Evolutionary conservation across 2,329 filamentous ascomycete species (phyloP), one percentile per base, ranked within the genome.

Genomic region (Nothophoma quercina): DNA sequence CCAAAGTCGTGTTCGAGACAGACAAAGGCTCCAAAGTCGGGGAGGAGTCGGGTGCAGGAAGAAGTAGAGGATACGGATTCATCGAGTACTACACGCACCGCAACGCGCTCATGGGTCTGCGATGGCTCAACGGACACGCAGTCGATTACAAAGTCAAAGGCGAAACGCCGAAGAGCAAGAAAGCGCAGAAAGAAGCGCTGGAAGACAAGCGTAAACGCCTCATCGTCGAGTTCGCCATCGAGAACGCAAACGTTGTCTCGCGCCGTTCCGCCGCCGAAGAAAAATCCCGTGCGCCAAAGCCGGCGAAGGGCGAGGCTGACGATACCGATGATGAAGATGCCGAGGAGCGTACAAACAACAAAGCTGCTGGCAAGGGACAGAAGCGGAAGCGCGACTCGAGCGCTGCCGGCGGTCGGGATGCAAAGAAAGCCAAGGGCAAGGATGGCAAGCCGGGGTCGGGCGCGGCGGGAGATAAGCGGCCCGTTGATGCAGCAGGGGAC

Each of bases 171-270:
- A 79, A 76, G 60, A 69, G 70, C 55, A 76, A 75, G 56, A 70
- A 71, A 42, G 59, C 59, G 2, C 63, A 64, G 0, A 68, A 70
- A 13, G 79, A 81, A 41, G 78, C 78, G 5, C 47, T 78, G n/a
- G 74, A 83, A 45, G 92, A 95, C 60, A 91, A 89, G 77, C 93
- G 91, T 72, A 93, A 95, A 75, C 84, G 95, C 10, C 78, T 99
- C 43, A 91, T 99, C 69, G 93, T 93, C 29, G 96, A 99, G 74
- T 99, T 99, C 72, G 92, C 95, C 16, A 96, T 99, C 72, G 95
- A 99, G 77, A 99, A 99, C 67, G 93, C 91, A 1, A 93, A 97
- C 68, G 95, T 99, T 1, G 88, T 99, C n/a, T 84, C 88, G 62
- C 83, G 95, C 59, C 84, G 96, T 47, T 84, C 81, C 55, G 85